These are phyloP conservation scores for Zostera marina DNA, from an alignment of 116 monocot genomes.

Conservation along the genomic window DNA sequence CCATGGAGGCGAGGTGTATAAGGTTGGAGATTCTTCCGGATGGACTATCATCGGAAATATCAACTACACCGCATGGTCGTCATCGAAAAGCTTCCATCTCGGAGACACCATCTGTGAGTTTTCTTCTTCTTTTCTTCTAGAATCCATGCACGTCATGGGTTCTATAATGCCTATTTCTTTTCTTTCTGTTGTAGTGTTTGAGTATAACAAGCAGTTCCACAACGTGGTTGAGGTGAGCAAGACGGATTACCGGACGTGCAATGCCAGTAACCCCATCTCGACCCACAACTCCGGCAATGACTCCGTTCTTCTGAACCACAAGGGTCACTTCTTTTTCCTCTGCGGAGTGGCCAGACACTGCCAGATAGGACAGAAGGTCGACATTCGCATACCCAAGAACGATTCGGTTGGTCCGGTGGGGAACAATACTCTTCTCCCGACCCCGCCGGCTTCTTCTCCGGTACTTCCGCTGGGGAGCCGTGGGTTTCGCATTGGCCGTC, in stretches of 20 bases:
- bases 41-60: slow-evolving; percentile 14
- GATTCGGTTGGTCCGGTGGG: slow-evolving; percentile 6
- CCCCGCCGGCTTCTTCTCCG: background rate
- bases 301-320: slow-evolving; percentile 18
- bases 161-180: background rate
- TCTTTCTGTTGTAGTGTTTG: slow-evolving; percentile 22
- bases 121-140: background rate
- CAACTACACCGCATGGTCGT: slow-evolving; percentile 42
- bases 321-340: slow-evolving; percentile 36
- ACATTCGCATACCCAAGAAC: slow-evolving; percentile 19
- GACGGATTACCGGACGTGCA: slow-evolving; percentile 29
- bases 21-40: slow-evolving; percentile 19
- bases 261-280: slow-evolving; percentile 8
- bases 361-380: slow-evolving; percentile 32
- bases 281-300: slow-evolving; percentile 33
- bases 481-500: background rate
- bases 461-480: slow-evolving; percentile 1
- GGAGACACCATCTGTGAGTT: slow-evolving; percentile 36
- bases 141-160: too few relatives aligned
- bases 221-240: slow-evolving; percentile 34
- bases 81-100: slow-evolving; percentile 22
- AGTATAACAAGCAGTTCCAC: slow-evolving; percentile 35
- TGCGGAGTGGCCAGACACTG: slow-evolving; percentile 44
- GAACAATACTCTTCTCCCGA: background rate
- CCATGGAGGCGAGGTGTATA: slow-evolving; percentile 16